Base-by-base conservation (phyloP, 768 basidiomycete genomes). In the Kwoniella botswanensis region DNA sequence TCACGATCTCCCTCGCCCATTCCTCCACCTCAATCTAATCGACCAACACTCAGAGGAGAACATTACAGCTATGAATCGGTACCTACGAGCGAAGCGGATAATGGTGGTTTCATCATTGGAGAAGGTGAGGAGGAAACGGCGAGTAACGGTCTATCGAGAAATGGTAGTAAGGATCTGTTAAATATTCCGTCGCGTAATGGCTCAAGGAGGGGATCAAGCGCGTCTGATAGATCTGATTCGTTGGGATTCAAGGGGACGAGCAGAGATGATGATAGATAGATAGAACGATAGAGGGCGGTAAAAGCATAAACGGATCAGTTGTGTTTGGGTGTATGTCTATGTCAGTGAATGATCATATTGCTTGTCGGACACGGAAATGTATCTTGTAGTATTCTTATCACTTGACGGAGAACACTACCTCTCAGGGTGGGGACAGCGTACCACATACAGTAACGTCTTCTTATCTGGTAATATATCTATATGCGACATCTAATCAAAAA, bases 1-100 rank as follows among this genome's bases (percentile, higher is more conserved):
- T 76, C 75, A 22, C 61, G 75, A 63, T 62, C 72, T 13, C 72
- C 75, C 2, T 76, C 75, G 21, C 75, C 75, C 15, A 67, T 73
- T 0, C 75, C 75, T 41, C 68, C 72, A 15, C 68, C 68, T 0
- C 65, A 65, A 11, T 58, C 63, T 9, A 42, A 70, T 53, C 62
- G 68, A 54, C 68, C 71, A 1, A 67, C 68, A 1, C 26, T 72
- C 10, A 56, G 64, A 57, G 64, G 71, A 26, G 71, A 58, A 35
- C 71, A 72, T 54, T 75, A 72, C 42, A 70, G 68, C 63, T 70
- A 70, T 13, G 68, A 70, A 7, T 56, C 56, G 18, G 68, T 70
- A 7, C 62, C 58, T 21, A 46, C 56, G 12, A 59, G 15, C 53
- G 65, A 55, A 29, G 43, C 11, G 9, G 61, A 63, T 18, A 41